phyloP scores from a whole-genome alignment of 1,284 basidiomycete species.

The Schizophyllum commune region DNA sequence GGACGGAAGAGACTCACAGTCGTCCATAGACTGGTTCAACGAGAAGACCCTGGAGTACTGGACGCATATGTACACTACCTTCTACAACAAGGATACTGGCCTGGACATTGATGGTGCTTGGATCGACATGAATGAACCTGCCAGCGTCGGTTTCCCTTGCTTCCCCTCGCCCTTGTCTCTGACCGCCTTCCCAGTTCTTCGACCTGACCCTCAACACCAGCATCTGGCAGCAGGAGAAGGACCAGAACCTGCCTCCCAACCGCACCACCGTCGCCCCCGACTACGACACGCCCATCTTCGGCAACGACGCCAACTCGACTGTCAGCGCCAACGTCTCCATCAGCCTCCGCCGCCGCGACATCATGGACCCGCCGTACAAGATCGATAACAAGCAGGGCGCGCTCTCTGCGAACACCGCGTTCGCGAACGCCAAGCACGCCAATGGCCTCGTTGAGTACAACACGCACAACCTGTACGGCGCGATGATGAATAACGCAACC shows the following conservation, averaged over 20 bases:
- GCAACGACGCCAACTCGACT: slow-evolving; percentile 13
- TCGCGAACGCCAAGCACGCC: slow-evolving; percentile 48
- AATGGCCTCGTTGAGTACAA: slow-evolving; percentile 63
- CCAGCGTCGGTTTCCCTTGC: slow-evolving; percentile 34
- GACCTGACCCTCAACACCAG: slow-evolving; percentile 43
- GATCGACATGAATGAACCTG: slow-evolving; percentile 72
- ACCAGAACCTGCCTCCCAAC: slow-evolving; percentile 44
- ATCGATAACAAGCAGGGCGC: slow-evolving; percentile 49
- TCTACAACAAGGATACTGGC: slow-evolving; percentile 49
- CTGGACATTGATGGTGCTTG: slow-evolving; percentile 62
- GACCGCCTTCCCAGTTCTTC: slow-evolving; percentile 39
- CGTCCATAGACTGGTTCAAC: slow-evolving; percentile 58
- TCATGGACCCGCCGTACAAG: slow-evolving; percentile 46
- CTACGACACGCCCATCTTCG: slow-evolving; percentile 47
- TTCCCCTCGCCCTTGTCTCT: neutral
- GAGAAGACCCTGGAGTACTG: slow-evolving; percentile 47
- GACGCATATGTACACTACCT: slow-evolving; percentile 52
- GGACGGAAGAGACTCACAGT: neutral
- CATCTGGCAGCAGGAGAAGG: slow-evolving; percentile 45
- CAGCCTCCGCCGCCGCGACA: slow-evolving; percentile 28
- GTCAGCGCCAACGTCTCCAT: slow-evolving; percentile 2
- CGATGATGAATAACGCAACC: slow-evolving; percentile 63
- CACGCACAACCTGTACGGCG: slow-evolving; percentile 63
- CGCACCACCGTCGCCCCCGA: slow-evolving; percentile 42
- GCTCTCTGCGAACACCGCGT: slow-evolving; percentile 48